phyloP scores from a whole-genome alignment of 2,329 filamentous ascomycete species.

The Aspergillus sp. region DNA sequence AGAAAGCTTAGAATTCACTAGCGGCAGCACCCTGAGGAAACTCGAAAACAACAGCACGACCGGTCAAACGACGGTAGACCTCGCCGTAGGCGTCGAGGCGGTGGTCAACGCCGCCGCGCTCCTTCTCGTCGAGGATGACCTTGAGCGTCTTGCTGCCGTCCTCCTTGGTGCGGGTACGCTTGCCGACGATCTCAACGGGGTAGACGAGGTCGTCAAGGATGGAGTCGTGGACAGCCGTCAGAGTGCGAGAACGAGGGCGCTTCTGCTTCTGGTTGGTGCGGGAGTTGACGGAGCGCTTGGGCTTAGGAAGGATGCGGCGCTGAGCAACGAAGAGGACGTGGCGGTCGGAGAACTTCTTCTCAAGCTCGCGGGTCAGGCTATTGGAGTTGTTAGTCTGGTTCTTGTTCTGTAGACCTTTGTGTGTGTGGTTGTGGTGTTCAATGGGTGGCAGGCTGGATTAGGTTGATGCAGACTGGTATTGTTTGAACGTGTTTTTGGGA shows the following conservation, averaged over 20 bases:
- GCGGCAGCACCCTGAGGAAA: conserved; percentile 81
- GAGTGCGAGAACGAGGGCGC: conserved; percentile 94
- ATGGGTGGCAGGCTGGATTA: not conserved
- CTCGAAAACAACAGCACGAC: conserved; percentile 96
- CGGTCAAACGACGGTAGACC: conserved; percentile 97
- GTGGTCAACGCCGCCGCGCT: conserved; percentile 99
- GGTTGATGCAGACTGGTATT: not conserved
- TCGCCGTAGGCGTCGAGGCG: conserved; percentile 99
- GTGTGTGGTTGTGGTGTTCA: not conserved
- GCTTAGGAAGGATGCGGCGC: conserved; percentile 96
- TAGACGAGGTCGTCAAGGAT: conserved; percentile 98
- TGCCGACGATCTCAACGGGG: conserved; percentile 99
- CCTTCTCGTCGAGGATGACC: conserved; percentile 99
- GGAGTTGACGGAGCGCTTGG: conserved; percentile 95
- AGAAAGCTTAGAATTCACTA: conserved; percentile 71
- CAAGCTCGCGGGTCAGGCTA: conserved; percentile 98
- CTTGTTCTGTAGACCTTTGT: not conserved
- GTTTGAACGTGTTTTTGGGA: not conserved
- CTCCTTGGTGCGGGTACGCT: conserved; percentile 98
- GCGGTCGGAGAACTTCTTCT: conserved; percentile 99
- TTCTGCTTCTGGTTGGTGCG: conserved; percentile 98
- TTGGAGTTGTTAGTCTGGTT: conserved; percentile 11
- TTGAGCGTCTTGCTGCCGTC: conserved; percentile 98
- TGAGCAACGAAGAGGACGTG: conserved; percentile 99
- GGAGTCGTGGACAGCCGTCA: conserved; percentile 97